Evolutionary conservation across 1,284 basidiomycete genomes (phyloP), one percentile per base, ranked within the genome.

Genomic region (Calocybe gambosa): DNA sequence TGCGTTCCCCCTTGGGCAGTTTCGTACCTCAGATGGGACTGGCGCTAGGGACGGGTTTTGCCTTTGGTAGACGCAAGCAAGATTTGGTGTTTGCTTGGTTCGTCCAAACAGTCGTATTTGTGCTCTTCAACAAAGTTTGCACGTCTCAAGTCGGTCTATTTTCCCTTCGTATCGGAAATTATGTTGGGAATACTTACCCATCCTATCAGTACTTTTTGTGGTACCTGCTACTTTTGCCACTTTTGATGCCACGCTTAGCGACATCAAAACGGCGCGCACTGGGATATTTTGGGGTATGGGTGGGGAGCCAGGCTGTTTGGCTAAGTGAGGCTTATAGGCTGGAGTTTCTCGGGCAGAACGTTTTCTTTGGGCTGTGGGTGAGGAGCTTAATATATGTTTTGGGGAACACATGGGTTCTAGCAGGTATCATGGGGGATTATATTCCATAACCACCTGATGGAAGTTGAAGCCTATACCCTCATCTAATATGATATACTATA

Each of bases 51-150:
- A 68, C 82, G 4, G 91, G 92, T 1, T 60, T 90, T 12, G 58
- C 82, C 2, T 77, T 84, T 37, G 80, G 83, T 5, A 68, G 73
- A 43, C 66, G 65, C 36, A 67, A 62, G 42, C 60, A 67, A 19
- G 70, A 85, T 37, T 69, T 98, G 2, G 75, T 83, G 3, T 85
- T 93, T 52, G 77, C 89, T 1, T 94, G 89, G 86, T 92, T 96
- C 58, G 75, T 93, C 16, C 94, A 98, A 66, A 99, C 96, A 0
- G 76, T 81, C 39, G 70, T 80, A 0, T 99, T 99, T 60, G 93
- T 98, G 12, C 72, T 90, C 0, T 94, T 97, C 73, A 99, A 99
- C 67, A 96, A 97, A 69, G 96, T 99, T 36, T 96, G 93, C 75
- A 99, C 96, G 0, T 95, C 92, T 1, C 92, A 95, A 74, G 90